Conservation (phyloP, 2,329 filamentous ascomycete genomes). For the Aphanoascus verrucosus region DNA sequence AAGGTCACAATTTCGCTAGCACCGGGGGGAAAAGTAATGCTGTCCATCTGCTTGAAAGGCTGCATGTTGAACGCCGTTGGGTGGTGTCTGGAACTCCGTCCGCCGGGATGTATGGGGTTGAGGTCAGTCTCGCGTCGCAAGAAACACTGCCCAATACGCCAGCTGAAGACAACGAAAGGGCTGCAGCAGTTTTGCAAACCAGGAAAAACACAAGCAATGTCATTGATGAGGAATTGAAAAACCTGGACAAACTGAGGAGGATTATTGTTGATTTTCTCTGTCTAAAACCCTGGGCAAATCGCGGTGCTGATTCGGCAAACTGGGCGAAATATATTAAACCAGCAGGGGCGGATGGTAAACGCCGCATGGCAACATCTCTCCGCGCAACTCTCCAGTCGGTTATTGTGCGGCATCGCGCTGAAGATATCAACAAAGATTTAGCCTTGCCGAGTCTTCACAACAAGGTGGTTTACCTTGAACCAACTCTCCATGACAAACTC, state of each 20-base stretch:
- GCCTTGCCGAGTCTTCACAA: constrained; percentile 62
- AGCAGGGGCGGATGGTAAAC: constrained; percentile 44
- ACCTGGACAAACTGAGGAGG: constrained; percentile 55
- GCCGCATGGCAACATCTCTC: constrained; percentile 41
- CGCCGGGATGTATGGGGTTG: constrained; percentile 66
- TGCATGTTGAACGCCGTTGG: constrained; percentile 64
- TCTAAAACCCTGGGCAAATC: constrained; percentile 67
- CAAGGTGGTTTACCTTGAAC: constrained; percentile 61
- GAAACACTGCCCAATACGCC: constrained; percentile 21
- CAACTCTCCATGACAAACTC: constrained; percentile 73
- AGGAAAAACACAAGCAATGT: constrained; percentile 33
- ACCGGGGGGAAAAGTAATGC: constrained; percentile 50
- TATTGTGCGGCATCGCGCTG: constrained; percentile 66
- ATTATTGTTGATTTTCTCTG: constrained; percentile 62
- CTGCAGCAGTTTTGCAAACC: constrained; percentile 24
- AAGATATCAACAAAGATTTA: constrained; percentile 56
- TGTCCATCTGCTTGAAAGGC: constrained; percentile 43
- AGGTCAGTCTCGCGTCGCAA: constrained; percentile 45
- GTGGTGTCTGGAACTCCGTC: constrained; percentile 85
- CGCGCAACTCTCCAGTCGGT: constrained; percentile 61
- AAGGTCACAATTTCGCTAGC: constrained; percentile 76
- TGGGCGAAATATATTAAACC: constrained; percentile 66
- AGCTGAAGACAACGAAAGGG: constrained; percentile 8
- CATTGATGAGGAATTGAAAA: constrained; percentile 47
- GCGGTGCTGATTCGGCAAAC: constrained; percentile 47